These are phyloP conservation scores for Phytophthora sojae DNA, from an alignment of 352 stramenopile species.

Conservation along the genomic window DNA sequence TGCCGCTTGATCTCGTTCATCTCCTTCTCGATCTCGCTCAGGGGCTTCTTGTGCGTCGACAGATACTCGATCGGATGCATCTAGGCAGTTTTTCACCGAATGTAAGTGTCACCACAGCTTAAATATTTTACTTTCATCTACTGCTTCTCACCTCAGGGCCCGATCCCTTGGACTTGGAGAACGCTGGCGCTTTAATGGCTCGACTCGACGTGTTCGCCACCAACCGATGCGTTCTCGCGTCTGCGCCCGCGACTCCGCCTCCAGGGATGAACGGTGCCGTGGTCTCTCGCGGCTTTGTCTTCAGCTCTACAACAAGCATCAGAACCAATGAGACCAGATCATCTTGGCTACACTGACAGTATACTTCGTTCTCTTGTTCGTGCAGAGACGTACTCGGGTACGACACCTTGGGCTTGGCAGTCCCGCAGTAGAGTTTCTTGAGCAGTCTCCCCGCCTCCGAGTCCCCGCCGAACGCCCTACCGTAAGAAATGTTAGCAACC, in stretches of 20 bases:
- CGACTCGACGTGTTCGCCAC: conserved; percentile 68
- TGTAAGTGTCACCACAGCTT: too few relatives aligned
- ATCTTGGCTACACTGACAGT: too few relatives aligned
- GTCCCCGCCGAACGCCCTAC: conserved; percentile 75
- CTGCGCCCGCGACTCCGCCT: conserved; percentile 41
- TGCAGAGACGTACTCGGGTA: conserved; percentile 89
- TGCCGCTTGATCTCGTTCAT: conserved; percentile 74
- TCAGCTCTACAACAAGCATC: conserved; percentile 47
- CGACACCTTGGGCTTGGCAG: conserved; percentile 66
- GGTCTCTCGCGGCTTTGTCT: conserved; percentile 51
- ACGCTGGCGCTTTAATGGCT: conserved; percentile 60
- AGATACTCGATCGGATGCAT: conserved; percentile 72
- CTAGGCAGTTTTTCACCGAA: too few relatives aligned
- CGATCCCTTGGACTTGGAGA: conserved; percentile 32
- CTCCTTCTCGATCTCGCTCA: conserved; percentile 82
- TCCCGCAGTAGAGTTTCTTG: conserved; percentile 79
- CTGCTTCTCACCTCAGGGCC: conserved; percentile 41
- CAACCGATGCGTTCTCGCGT: conserved; percentile 61
- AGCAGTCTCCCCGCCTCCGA: conserved; percentile 77
- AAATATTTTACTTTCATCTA: too few relatives aligned
- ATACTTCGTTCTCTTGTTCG: too few relatives aligned
- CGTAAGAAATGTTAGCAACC: too few relatives aligned
- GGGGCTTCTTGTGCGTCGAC: conserved; percentile 59
- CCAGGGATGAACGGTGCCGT: conserved; percentile 71
- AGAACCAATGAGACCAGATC: background rate